These are phyloP conservation scores for Aureobasidium sp. DNA, from an alignment of 2,329 filamentous ascomycete species.

Conservation along the genomic window DNA sequence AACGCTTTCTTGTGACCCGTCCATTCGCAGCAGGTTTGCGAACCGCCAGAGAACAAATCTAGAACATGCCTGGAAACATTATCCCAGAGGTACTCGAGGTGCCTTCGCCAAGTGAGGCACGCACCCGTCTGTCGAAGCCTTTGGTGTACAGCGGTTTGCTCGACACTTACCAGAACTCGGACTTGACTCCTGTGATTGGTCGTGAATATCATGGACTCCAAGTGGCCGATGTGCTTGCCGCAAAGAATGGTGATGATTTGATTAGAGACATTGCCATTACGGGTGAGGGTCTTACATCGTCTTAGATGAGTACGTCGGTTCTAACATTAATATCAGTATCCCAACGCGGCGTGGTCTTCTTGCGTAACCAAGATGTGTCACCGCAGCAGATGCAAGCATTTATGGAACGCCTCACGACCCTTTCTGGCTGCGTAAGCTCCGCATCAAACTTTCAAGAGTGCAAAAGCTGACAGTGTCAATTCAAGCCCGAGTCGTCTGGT, in stretches of 20 bases:
- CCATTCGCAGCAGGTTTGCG: neutral
- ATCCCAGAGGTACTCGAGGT: constrained; percentile 1
- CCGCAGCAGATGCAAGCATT: constrained; percentile 42
- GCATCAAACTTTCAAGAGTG: neutral
- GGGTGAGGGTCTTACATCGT: no score
- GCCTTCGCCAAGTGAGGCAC: constrained; percentile 6
- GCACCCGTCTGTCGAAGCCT: constrained; percentile 11
- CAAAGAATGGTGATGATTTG: constrained; percentile 18
- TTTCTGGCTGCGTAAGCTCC: constrained; percentile 36
- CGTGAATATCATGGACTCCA: constrained; percentile 19
- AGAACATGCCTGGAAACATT: constrained; percentile 14
- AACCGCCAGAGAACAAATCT: neutral
- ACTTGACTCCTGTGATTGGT: constrained; percentile 16
- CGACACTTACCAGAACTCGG: constrained; percentile 6
- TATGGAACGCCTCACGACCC: constrained; percentile 37
- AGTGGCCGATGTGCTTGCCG: constrained; percentile 17
- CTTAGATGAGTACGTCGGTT: no score
- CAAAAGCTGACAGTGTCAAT: neutral
- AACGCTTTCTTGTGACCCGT: constrained; percentile 1
- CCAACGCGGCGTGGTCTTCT: constrained; percentile 45
- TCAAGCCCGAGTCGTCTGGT: constrained; percentile 40
- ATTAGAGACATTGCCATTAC: constrained; percentile 20
- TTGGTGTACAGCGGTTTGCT: constrained; percentile 15
- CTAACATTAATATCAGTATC: constrained; percentile 31
- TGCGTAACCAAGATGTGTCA: constrained; percentile 43